Conservation (phyloP, 768 basidiomycete genomes). For the Phlegmacium glaucopus region DNA sequence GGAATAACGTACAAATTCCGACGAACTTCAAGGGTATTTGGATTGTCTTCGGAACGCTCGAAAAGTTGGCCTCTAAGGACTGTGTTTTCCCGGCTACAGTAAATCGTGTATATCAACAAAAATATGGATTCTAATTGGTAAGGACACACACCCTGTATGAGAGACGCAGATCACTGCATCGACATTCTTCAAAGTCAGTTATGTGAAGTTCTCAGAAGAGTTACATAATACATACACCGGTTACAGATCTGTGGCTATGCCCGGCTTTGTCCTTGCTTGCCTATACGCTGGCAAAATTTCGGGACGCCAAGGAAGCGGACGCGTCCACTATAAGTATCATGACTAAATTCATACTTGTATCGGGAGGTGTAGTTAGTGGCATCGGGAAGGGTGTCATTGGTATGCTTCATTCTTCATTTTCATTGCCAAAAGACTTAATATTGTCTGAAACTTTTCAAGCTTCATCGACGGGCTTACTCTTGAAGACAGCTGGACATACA, state of each 20-base stretch:
- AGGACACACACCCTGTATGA: conserved; percentile 76
- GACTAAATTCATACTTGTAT: conserved; percentile 96
- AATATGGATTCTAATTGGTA: neutral
- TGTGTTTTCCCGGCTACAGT: conserved; percentile 91
- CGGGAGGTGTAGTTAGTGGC: conserved; percentile 96
- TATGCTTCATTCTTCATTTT: too few relatives aligned
- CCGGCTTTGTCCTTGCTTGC: neutral
- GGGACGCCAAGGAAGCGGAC: too few relatives aligned
- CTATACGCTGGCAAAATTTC: too few relatives aligned
- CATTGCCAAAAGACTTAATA: too few relatives aligned
- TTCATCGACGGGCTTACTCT: conserved; percentile 91
- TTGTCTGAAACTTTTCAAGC: too few relatives aligned
- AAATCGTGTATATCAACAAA: neutral
- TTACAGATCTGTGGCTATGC: neutral
- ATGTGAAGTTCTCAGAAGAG: too few relatives aligned
- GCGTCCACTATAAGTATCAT: conserved; percentile 38
- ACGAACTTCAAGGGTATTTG: conserved; percentile 43
- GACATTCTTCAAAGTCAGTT: conserved; percentile 85
- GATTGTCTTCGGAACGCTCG: conserved; percentile 44
- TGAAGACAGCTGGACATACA: conserved; percentile 94
- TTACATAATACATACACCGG: too few relatives aligned
- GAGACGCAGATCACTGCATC: conserved; percentile 96
- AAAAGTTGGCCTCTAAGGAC: conserved; percentile 83
- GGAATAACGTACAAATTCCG: conserved; percentile 87
- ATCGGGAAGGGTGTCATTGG: conserved; percentile 99